Evolutionary conservation across 2,329 filamentous ascomycete genomes (phyloP).

Genomic region (Didymellaceae sp.): DNA sequence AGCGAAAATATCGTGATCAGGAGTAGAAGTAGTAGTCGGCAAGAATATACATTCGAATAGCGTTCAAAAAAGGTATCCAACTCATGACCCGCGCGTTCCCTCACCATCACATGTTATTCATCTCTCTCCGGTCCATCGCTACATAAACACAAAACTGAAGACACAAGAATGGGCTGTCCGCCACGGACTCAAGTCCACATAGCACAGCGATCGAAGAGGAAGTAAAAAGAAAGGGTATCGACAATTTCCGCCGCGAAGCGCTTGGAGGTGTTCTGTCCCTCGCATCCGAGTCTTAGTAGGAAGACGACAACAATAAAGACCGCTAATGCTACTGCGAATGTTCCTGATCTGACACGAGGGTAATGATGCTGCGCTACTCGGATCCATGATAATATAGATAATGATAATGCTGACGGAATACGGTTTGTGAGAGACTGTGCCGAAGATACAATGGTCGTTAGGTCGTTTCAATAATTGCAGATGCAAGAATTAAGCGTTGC

Average conservation of each 20-base stretch:
- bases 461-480: constrained; percentile 34
- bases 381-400: no score
- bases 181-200: constrained; percentile 1
- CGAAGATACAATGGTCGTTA: constrained; percentile 38
- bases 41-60: constrained; percentile 39
- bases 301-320: constrained; percentile 28
- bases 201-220: constrained; percentile 4
- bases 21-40: background rate
- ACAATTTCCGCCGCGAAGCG: constrained; percentile 44
- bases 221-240: constrained; percentile 40
- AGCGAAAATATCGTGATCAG: background rate
- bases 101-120: constrained; percentile 18
- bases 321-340: constrained; percentile 19
- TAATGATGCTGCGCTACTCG: constrained; percentile 15
- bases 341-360: no score
- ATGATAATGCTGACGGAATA: constrained; percentile 9
- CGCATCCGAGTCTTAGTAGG: constrained; percentile 24
- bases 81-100: constrained; percentile 14
- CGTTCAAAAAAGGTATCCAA: constrained; percentile 9
- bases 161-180: constrained; percentile 8
- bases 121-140: background rate
- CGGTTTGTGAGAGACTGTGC: constrained; percentile 27
- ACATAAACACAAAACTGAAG: constrained; percentile 3
- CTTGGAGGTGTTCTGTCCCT: constrained; percentile 18
- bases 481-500: constrained; percentile 5